Conservation (phyloP, 441 rosid genomes). For the Euphorbia celastroides region DNA sequence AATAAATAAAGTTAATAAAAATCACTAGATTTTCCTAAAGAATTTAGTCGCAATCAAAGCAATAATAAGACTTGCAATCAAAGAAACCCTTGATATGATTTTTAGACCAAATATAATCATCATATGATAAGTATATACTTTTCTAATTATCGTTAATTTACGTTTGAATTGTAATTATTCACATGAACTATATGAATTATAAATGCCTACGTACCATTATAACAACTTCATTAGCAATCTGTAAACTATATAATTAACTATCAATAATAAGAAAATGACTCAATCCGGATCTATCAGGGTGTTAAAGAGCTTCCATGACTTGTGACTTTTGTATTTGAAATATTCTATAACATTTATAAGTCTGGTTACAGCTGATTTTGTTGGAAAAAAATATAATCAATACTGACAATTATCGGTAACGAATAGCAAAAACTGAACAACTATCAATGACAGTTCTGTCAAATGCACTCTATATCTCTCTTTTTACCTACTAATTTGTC, state of each 20-base stretch:
- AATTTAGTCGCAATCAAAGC: conserved; percentile 1
- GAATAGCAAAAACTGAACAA: too few relatives aligned
- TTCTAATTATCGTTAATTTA: conserved; percentile 1
- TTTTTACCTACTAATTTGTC: too few relatives aligned
- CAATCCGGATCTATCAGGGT: too few relatives aligned
- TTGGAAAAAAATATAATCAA: too few relatives aligned
- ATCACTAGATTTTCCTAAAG: neutral
- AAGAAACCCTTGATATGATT: conserved; percentile 10
- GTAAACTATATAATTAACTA: neutral
- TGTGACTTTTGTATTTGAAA: too few relatives aligned
- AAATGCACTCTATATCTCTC: too few relatives aligned
- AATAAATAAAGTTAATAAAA: neutral
- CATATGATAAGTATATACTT: conserved; percentile 3
- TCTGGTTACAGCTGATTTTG: too few relatives aligned
- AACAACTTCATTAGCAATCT: neutral
- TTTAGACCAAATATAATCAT: conserved; percentile 6
- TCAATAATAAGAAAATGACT: neutral
- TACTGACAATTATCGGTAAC: too few relatives aligned
- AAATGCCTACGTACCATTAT: neutral
- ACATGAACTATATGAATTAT: neutral
- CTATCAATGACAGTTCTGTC: too few relatives aligned
- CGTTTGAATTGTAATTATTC: neutral
- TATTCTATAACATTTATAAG: too few relatives aligned
- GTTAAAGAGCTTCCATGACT: too few relatives aligned
- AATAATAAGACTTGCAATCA: conserved; percentile 17